Evolutionary conservation across 2,329 filamentous ascomycete species (phyloP).

Genomic region (Alternaria infectoria): DNA sequence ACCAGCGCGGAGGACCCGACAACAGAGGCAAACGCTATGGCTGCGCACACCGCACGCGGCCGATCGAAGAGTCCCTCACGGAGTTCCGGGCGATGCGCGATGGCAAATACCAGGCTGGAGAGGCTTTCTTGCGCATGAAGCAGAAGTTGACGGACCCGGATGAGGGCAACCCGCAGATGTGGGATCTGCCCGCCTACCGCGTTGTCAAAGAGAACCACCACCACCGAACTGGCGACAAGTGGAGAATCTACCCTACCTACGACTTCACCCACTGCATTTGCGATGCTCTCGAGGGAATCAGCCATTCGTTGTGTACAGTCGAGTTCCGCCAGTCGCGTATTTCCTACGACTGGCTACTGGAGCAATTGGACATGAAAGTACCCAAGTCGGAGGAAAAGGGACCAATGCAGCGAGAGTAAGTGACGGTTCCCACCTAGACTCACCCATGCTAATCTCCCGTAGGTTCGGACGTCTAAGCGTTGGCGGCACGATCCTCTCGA

Average conservation of each 20-base stretch:
- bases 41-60: conserved; percentile 79
- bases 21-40: conserved; percentile 73
- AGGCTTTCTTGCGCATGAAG: conserved; percentile 92
- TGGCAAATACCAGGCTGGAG: conserved; percentile 84
- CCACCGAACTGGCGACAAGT: conserved; percentile 79
- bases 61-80: conserved; percentile 74
- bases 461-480: conserved; percentile 74
- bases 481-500: conserved; percentile 83
- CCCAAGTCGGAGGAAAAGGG: conserved; percentile 60
- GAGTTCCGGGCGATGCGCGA: conserved; percentile 92
- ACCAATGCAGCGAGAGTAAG: conserved; percentile 86
- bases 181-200: conserved; percentile 92
- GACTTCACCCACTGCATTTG: conserved; percentile 91
- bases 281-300: conserved; percentile 90
- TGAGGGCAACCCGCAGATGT: conserved; percentile 91
- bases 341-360: conserved; percentile 91
- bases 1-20: conserved; percentile 81
- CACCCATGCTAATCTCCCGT: too few relatives aligned
- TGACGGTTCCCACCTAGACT: neutral
- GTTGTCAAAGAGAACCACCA: conserved; percentile 77
- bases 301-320: conserved; percentile 90
- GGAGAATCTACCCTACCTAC: conserved; percentile 95
- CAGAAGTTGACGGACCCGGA: conserved; percentile 69
- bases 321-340: conserved; percentile 86
- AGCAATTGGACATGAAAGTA: conserved; percentile 80